Percentiles rank a stretch among this genome's conserved stretches.
These are phyloP conservation scores for Sarocladium kiliense DNA, from an alignment of 2,329 filamentous ascomycete genomes.

Conservation along the genomic window DNA sequence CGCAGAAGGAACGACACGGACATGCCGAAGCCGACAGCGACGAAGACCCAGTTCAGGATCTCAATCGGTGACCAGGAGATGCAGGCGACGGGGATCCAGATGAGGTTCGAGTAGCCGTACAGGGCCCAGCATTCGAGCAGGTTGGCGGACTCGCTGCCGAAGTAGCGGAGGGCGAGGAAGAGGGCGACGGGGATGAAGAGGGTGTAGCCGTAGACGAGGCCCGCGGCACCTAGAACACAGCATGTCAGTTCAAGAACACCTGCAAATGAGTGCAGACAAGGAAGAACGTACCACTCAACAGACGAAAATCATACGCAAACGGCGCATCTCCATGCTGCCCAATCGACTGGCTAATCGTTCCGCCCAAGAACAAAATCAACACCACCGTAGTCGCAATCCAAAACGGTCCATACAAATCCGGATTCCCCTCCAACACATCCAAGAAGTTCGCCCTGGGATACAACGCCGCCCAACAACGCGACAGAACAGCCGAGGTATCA, in stretches of 20 bases:
- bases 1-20: conserved; percentile 80
- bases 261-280: not conserved
- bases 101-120: conserved; percentile 93
- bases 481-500: conserved; percentile 83
- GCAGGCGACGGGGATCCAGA: conserved; percentile 93
- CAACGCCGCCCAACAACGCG: conserved; percentile 81
- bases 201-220: conserved; percentile 93
- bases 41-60: conserved; percentile 90
- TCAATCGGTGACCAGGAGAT: conserved; percentile 85
- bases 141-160: conserved; percentile 88
- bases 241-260: not conserved
- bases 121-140: conserved; percentile 92
- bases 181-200: conserved; percentile 77
- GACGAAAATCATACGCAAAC: conserved; percentile 86
- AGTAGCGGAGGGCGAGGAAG: conserved; percentile 89
- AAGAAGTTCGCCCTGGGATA: conserved; percentile 93
- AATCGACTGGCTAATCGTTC: conserved; percentile 90
- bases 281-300: conserved; percentile 66
- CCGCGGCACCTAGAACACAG: conserved; percentile 68
- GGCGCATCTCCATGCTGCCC: conserved; percentile 61
- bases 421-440: conserved; percentile 93
- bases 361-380: conserved; percentile 89
- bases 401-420: conserved; percentile 93
- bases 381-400: conserved; percentile 99
- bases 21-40: conserved; percentile 76